Evolutionary conservation across 1,284 basidiomycete species (phyloP), one percentile per base, ranked within the genome.

Genomic region (Fomitopsis betulina): DNA sequence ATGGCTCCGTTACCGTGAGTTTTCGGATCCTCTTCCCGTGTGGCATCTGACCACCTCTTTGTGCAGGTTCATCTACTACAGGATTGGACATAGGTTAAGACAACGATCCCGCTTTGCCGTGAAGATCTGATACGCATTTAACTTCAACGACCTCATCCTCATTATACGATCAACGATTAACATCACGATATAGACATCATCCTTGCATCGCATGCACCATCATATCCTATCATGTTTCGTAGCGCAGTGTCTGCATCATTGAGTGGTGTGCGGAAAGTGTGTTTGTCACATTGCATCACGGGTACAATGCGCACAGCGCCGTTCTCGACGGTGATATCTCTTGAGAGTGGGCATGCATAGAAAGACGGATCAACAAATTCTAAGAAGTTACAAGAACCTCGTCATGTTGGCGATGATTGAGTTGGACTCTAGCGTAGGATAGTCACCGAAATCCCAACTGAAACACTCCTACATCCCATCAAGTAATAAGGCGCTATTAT

Each of bases 1-100:
- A 83, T 90, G 80, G 79, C 83, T 0, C 91, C 92, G 0, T 70
- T 93, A 27, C 92, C 91, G 75, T 87, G 59, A 72, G 85, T 79
- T 3, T 2, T 21, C 8, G n/a, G 1, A 15, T 10, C 32, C 12
- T 13, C 15, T 47, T 38, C 21, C 10, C 5, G 10, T 33, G 13
- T 30, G n/a, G 19, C 27, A 10, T 21, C 23, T 49, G 54, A 27
- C 9, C 19, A 32, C 12, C 15, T 50, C 40, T n/a, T 50, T 10
- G 51, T 27, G n/a, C 50, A 76, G 75, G 53, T 77, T 77, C 62
- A 67, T 77, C 52, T 75, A 76, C 66, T 73, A 72, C 65, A 71
- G 66, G 51, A 75, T 72, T 30, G 79, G 78, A 12, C 70, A 72
- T 12, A 70, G 68, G 56, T 64, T 79, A 47, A 70, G 78, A 32